Percentiles rank a stretch among this genome's conserved stretches.
Evolutionary conservation across 495 filamentous ascomycete species (phyloP).

Genomic region (Neurospora sp.): DNA sequence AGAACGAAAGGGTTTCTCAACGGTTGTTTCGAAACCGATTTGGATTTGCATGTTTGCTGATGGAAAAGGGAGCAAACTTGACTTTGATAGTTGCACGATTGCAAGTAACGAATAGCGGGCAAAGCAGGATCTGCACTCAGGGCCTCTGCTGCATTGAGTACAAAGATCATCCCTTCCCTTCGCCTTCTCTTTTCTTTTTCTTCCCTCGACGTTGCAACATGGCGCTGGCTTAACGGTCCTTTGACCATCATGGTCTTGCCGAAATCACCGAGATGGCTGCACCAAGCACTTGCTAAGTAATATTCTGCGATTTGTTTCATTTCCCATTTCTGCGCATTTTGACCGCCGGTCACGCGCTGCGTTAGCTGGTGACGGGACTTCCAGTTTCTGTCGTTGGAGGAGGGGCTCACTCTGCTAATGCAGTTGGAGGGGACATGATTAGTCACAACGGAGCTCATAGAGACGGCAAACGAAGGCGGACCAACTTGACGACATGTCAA

Average conservation of each 20-base stretch:
- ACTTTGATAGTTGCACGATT: not conserved
- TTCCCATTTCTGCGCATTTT: not conserved
- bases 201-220: not conserved
- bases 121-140: not conserved
- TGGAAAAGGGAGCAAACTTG: not conserved
- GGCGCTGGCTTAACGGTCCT: not conserved
- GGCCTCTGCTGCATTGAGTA: not conserved
- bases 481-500: not conserved
- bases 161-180: not conserved
- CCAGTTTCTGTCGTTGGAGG: not conserved
- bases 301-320: not conserved
- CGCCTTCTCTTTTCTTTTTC: not conserved
- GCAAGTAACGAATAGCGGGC: not conserved
- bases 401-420: not conserved
- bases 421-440: not conserved
- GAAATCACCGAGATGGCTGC: not conserved
- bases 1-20: not conserved
- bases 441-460: not conserved
- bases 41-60: not conserved
- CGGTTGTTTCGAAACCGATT: not conserved
- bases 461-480: not conserved
- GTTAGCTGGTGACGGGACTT: not conserved
- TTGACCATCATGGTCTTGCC: not conserved
- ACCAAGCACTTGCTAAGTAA: not conserved
- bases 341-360: not conserved